Evolutionary conservation across 192 early-diverging fungal species (phyloP).

Genomic region (Lunasporangiospora selenospora): DNA sequence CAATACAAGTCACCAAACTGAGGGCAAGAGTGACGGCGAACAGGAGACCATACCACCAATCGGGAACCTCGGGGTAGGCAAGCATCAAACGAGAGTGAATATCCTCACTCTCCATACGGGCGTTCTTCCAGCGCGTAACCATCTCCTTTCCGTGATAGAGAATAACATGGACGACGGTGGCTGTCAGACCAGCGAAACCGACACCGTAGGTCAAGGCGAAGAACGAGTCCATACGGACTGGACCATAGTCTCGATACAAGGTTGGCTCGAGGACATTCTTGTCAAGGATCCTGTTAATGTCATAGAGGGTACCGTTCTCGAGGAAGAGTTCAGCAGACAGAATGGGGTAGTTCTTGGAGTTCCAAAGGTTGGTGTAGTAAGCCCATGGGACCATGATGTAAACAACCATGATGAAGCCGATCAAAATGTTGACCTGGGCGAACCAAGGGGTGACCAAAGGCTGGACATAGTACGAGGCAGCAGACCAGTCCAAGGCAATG

Average conservation of each 20-base stretch:
- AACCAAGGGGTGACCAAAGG: conserved; percentile 52
- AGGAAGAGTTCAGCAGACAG: conserved; percentile 34
- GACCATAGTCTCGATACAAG: conserved; percentile 45
- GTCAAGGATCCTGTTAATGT: conserved; percentile 44
- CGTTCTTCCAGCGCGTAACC: conserved; percentile 36
- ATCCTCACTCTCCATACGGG: conserved; percentile 53
- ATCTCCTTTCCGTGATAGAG: conserved; percentile 69
- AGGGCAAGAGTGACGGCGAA: conserved; percentile 52
- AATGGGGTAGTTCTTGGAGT: conserved; percentile 44
- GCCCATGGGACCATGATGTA: conserved; percentile 58
- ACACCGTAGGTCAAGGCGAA: conserved; percentile 58
- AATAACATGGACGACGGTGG: conserved; percentile 59
- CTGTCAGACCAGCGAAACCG: conserved; percentile 60
- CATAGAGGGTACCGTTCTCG: conserved; percentile 23
- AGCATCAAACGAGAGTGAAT: conserved; percentile 71
- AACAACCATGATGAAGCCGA: conserved; percentile 52
- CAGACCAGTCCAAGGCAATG: conserved; percentile 69
- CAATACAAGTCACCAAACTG: conserved; percentile 64
- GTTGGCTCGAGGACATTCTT: conserved; percentile 45
- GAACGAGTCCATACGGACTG: conserved; percentile 44
- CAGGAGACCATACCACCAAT: conserved; percentile 56
- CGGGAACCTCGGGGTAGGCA: conserved; percentile 59
- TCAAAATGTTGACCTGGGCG: conserved; percentile 52
- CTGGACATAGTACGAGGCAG: conserved; percentile 49
- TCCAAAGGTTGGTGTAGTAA: conserved; percentile 55